Evolutionary conservation across 306 rosid species (phyloP).

Genomic region (Glycine tomentella): DNA sequence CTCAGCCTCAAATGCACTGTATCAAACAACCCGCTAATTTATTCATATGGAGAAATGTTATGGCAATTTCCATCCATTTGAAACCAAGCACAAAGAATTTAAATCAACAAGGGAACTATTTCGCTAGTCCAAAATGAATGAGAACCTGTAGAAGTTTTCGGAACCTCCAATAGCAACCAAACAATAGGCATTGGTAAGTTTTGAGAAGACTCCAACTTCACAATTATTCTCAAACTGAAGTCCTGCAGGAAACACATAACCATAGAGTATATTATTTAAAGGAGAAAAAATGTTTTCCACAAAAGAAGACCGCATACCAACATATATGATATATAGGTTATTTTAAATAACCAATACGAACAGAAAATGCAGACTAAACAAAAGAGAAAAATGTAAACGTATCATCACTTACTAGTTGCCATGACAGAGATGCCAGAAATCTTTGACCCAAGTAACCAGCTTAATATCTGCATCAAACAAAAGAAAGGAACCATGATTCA

Average conservation of each 20-base stretch:
- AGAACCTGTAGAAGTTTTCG: slow-evolving; percentile 76
- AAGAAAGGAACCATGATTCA: neutral
- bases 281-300: neutral
- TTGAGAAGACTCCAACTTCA: slow-evolving; percentile 86
- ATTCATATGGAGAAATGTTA: neutral
- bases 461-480: slow-evolving; percentile 37
- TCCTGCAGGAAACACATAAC: slow-evolving; percentile 53
- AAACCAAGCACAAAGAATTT: slow-evolving; percentile 27
- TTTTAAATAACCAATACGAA: neutral
- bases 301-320: neutral
- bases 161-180: slow-evolving; percentile 92
- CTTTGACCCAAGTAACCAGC: slow-evolving; percentile 24
- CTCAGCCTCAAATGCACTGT: slow-evolving; percentile 74
- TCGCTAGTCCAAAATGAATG: neutral
- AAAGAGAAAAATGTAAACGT: neutral
- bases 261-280: slow-evolving; percentile 10
- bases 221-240: slow-evolving; percentile 85
- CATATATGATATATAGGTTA: too few relatives aligned
- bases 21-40: neutral
- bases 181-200: slow-evolving; percentile 87
- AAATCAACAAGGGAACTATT: neutral
- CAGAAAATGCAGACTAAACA: slow-evolving; percentile 6
- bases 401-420: slow-evolving; percentile 50
- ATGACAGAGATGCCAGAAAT: slow-evolving; percentile 39
- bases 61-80: neutral